phyloP scores from a whole-genome alignment of 1,284 basidiomycete species.

The Malassezia dermatis region DNA sequence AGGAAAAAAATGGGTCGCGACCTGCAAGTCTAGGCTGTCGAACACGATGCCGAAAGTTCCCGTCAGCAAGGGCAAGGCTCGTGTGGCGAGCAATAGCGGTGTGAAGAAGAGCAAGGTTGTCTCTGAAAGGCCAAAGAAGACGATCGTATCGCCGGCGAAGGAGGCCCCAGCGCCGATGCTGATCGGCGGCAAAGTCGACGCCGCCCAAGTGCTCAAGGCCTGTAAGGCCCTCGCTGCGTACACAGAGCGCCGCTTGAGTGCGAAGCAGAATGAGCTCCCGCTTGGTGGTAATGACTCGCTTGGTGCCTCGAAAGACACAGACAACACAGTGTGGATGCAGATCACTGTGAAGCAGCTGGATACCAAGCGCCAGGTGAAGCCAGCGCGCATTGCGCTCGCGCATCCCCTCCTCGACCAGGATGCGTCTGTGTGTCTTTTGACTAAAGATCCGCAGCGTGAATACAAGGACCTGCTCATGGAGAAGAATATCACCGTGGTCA shows the following conservation, averaged over 20 bases:
- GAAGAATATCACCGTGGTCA: constrained; percentile 73
- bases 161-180: not conserved
- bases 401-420: constrained; percentile 74
- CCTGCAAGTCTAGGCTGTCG: not conserved
- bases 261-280: constrained; percentile 21
- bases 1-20: not conserved
- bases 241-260: constrained; percentile 4
- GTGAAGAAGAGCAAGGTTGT: not conserved
- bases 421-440: constrained; percentile 72
- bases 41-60: not conserved
- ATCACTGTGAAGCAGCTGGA: constrained; percentile 33
- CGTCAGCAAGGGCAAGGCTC: not conserved
- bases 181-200: constrained; percentile 25
- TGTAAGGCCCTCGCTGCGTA: constrained; percentile 35
- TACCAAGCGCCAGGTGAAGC: constrained; percentile 28
- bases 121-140: not conserved
- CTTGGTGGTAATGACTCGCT: constrained; percentile 23
- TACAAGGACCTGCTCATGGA: constrained; percentile 82
- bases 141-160: not conserved
- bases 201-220: constrained; percentile 32
- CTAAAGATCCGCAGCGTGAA: constrained; percentile 86
- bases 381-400: constrained; percentile 55
- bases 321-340: constrained; percentile 33
- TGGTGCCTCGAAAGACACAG: constrained; percentile 22
- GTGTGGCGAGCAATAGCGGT: not conserved